Conservation (phyloP, 2,329 filamentous ascomycete species). For the Epichloe sibirici region DNA sequence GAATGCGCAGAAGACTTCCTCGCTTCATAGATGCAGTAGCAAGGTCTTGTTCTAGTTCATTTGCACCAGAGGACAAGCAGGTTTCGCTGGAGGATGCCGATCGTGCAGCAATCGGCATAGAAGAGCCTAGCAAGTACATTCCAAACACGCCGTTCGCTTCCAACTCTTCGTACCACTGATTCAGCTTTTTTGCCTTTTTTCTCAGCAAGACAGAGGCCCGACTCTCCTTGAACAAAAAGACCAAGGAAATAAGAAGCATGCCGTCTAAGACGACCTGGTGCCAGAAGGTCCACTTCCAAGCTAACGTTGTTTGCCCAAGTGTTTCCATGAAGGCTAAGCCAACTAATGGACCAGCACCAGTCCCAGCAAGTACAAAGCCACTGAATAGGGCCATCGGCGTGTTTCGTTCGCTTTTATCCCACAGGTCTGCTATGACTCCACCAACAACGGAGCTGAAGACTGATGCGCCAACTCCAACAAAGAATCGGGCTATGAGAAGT, state of each 20-base stretch:
- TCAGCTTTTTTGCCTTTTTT: constrained; percentile 60
- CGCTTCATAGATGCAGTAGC: neutral
- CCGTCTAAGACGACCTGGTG: constrained; percentile 63
- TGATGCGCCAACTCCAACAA: constrained; percentile 65
- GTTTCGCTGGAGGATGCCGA: constrained; percentile 12
- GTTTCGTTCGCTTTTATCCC: constrained; percentile 66
- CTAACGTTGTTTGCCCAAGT: constrained; percentile 28
- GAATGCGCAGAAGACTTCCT: constrained; percentile 36
- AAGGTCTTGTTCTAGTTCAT: neutral
- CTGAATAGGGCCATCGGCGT: constrained; percentile 84
- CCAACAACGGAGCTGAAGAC: constrained; percentile 82
- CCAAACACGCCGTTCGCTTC: constrained; percentile 51
- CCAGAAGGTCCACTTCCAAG: constrained; percentile 85
- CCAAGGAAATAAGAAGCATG: constrained; percentile 46
- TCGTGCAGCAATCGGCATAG: constrained; percentile 3
- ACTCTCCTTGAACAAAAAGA: constrained; percentile 68
- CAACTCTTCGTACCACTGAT: constrained; percentile 64
- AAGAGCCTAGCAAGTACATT: constrained; percentile 23
- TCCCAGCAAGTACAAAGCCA: constrained; percentile 66
- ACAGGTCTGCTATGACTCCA: constrained; percentile 83
- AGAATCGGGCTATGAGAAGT: constrained; percentile 64
- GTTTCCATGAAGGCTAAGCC: constrained; percentile 56
- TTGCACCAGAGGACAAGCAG: neutral
- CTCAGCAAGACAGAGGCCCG: constrained; percentile 69
- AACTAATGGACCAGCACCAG: constrained; percentile 65